A percentile compares a stretch with the other conserved stretches of the same genome.
These are phyloP conservation scores for Fusarium concolor DNA, from an alignment of 2,329 filamentous ascomycete genomes.

Conservation along the genomic window DNA sequence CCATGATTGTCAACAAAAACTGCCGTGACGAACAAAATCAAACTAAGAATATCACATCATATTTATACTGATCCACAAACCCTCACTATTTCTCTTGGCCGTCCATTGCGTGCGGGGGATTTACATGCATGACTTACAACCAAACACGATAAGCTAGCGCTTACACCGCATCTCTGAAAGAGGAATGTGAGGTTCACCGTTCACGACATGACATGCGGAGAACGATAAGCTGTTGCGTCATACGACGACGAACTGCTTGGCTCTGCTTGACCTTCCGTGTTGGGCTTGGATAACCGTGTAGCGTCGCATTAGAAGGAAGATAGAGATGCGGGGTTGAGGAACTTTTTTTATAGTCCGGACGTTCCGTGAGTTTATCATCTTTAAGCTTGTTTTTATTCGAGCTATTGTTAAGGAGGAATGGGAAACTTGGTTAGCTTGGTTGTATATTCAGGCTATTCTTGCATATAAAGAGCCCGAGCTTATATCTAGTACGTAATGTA, in stretches of 20 bases:
- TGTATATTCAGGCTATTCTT: background rate
- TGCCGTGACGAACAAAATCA: rapidly evolving
- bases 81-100: background rate
- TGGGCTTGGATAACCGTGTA: slow-evolving; percentile 14
- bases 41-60: background rate
- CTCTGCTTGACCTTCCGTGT: slow-evolving; percentile 25
- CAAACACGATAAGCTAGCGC: slow-evolving; percentile 18
- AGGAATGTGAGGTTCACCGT: slow-evolving; percentile 24
- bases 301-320: slow-evolving; percentile 11
- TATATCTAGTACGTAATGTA: too few species aligned
- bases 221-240: slow-evolving; percentile 35
- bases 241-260: slow-evolving; percentile 20
- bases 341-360: background rate
- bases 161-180: slow-evolving; percentile 34
- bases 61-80: slow-evolving; percentile 1
- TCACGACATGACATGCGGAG: background rate
- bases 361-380: slow-evolving; percentile 5
- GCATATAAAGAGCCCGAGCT: too few species aligned
- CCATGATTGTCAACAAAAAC: slow-evolving; percentile 4
- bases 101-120: slow-evolving; percentile 5
- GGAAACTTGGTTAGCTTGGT: background rate
- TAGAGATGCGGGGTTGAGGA: slow-evolving; percentile 3
- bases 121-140: background rate
- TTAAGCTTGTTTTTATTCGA: slow-evolving; percentile 29
- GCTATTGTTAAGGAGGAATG: background rate